Evolutionary conservation across 2,329 filamentous ascomycete genomes (phyloP).

Genomic region (Trichoderma guizhouense): DNA sequence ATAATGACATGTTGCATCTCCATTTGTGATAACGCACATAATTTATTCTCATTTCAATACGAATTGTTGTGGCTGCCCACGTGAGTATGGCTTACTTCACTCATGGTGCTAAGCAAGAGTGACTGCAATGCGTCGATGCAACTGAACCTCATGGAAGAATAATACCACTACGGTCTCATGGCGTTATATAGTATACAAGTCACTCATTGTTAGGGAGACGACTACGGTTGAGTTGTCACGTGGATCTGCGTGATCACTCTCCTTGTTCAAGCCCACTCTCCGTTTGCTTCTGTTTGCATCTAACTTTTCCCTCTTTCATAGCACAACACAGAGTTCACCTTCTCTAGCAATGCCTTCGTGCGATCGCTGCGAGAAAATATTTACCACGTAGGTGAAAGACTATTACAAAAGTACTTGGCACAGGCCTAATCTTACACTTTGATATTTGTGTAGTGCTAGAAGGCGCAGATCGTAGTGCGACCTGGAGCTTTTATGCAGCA

Average conservation of each 20-base stretch:
- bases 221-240: not conserved
- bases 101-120: not conserved
- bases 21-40: not conserved
- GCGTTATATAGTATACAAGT: no score
- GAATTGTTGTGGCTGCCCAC: not conserved
- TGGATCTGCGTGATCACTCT: not conserved
- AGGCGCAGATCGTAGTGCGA: not conserved
- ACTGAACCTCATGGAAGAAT: not conserved
- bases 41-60: fast-evolving
- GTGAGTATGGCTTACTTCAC: not conserved
- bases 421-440: fast-evolving
- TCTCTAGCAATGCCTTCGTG: not conserved
- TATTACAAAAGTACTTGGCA: not conserved
- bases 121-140: not conserved
- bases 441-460: not conserved
- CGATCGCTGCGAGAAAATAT: not conserved
- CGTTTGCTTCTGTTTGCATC: not conserved
- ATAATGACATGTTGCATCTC: no score
- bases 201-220: no score
- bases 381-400: not conserved
- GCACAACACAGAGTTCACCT: not conserved
- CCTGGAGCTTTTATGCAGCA: not conserved
- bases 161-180: not conserved
- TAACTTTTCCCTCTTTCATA: not conserved
- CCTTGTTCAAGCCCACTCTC: not conserved